Percentiles rank a stretch among this genome's conserved stretches.
Evolutionary conservation across 352 stramenopile genomes (phyloP).

Genomic region (Aphanomyces invadans): DNA sequence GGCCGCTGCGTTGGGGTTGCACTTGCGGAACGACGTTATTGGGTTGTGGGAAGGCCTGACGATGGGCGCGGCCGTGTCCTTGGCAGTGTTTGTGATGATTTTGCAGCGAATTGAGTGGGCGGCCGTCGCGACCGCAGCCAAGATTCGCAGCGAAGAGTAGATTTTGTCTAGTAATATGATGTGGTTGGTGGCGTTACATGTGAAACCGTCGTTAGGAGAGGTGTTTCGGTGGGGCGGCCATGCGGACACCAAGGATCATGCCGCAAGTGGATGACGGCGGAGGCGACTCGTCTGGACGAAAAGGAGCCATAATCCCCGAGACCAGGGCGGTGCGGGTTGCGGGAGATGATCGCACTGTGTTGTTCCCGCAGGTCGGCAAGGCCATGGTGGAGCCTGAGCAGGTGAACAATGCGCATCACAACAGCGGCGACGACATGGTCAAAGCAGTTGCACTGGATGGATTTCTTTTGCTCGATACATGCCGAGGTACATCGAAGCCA

Average conservation of each 20-base stretch:
- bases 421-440: neutral
- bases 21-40: slow-evolving; percentile 36
- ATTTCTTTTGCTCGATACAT: slow-evolving; percentile 72
- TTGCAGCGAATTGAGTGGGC: neutral
- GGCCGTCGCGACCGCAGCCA: neutral
- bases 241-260: slow-evolving; percentile 1
- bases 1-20: slow-evolving; percentile 43
- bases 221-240: neutral
- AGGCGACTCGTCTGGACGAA: neutral
- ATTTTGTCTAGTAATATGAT: neutral
- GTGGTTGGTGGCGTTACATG: too few species aligned
- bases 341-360: neutral
- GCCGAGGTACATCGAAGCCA: slow-evolving; percentile 34
- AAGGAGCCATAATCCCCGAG: neutral
- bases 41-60: slow-evolving; percentile 76
- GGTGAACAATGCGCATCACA: neutral
- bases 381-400: neutral
- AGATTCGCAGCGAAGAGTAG: neutral
- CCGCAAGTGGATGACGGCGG: neutral
- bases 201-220: neutral
- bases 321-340: neutral
- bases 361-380: neutral
- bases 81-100: neutral
- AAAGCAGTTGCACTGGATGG: slow-evolving; percentile 39
- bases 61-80: slow-evolving; percentile 24